Conservation (phyloP, 1,284 basidiomycete genomes). For the Pseudozyma sp. region DNA sequence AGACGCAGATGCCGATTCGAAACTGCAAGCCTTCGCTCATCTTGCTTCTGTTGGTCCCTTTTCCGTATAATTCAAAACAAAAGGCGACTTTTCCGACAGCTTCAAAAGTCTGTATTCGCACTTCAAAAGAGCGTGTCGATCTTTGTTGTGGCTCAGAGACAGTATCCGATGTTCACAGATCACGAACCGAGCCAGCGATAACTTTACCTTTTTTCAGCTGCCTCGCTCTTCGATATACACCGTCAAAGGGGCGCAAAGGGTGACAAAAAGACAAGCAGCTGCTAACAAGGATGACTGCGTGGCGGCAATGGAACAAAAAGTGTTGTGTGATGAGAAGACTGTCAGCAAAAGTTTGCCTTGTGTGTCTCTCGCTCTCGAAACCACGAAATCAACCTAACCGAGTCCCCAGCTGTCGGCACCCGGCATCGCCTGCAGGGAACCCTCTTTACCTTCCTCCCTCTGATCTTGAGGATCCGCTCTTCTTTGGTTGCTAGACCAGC, state of each 20-base stretch:
- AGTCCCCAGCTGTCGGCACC: background rate
- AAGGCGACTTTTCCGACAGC: background rate
- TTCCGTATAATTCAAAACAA: background rate
- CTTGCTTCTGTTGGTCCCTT: background rate
- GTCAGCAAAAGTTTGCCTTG: conserved; percentile 8
- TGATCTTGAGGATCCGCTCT: background rate
- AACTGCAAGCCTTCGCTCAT: conserved; percentile 6
- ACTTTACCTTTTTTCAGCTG: no score
- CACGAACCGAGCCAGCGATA: no score
- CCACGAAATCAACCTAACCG: background rate
- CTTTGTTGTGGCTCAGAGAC: background rate
- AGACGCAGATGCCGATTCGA: conserved; percentile 17
- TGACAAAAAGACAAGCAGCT: background rate
- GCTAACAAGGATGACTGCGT: background rate
- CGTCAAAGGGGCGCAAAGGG: background rate
- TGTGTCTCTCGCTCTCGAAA: background rate
- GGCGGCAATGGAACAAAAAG: background rate
- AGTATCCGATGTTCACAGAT: no score
- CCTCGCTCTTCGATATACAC: background rate
- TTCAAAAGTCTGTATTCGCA: background rate
- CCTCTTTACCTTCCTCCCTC: no score
- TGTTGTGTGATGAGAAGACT: conserved; percentile 2
- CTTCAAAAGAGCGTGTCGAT: background rate
- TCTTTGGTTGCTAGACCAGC: background rate
- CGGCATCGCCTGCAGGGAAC: background rate